phyloP scores from a whole-genome alignment of 2,329 filamentous ascomycete species.

The Penicillium sp. region DNA sequence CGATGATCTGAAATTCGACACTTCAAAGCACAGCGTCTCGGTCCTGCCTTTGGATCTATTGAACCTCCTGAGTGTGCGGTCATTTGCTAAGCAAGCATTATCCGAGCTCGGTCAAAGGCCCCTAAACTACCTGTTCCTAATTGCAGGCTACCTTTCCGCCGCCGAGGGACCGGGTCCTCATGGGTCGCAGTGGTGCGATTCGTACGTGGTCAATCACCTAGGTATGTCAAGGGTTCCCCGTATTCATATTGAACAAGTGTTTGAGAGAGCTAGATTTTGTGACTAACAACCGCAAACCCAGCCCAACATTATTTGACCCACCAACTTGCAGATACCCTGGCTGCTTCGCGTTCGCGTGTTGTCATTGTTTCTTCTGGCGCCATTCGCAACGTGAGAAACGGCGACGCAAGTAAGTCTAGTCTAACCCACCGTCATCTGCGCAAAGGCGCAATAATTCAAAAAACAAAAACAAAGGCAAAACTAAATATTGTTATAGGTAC shows the following conservation, averaged over 20 bases:
- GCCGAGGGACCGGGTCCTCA: slow-evolving; percentile 22
- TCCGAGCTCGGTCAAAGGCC: slow-evolving; percentile 15
- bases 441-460: no score
- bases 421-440: no score
- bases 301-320: slow-evolving; percentile 26
- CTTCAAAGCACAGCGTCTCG: slow-evolving; percentile 19
- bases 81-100: slow-evolving; percentile 22
- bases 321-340: slow-evolving; percentile 17
- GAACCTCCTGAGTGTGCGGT: slow-evolving; percentile 22
- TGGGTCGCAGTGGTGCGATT: slow-evolving; percentile 27
- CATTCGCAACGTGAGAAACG: slow-evolving; percentile 22
- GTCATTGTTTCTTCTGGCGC: slow-evolving; percentile 28
- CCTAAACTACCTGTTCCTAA: slow-evolving; percentile 22
- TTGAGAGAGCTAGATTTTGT: background rate
- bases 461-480: no score
- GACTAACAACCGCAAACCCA: background rate
- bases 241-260: background rate
- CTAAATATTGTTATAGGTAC: slow-evolving; percentile 15
- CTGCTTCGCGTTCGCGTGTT: slow-evolving; percentile 22
- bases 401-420: slow-evolving; percentile 20
- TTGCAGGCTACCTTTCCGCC: slow-evolving; percentile 17
- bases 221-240: slow-evolving; percentile 11
- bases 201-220: slow-evolving; percentile 26
- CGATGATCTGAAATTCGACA: slow-evolving; percentile 21
- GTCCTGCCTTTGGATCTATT: slow-evolving; percentile 24